Base-by-base conservation (phyloP, 2,329 filamentous ascomycete genomes). In the Biscogniauxia marginata region DNA sequence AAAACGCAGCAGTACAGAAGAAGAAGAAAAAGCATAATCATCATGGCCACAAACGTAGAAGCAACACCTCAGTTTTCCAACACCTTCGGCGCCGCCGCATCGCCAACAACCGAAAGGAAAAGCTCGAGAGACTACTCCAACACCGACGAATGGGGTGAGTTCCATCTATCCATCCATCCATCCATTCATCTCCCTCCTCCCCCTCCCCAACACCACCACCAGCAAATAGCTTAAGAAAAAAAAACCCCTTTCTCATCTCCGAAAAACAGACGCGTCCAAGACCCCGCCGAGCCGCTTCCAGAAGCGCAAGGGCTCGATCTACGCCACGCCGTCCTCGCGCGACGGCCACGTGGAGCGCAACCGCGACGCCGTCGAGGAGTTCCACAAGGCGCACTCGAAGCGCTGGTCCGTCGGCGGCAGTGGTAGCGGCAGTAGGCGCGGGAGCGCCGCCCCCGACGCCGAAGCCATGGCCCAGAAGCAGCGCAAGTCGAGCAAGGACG, bases 301-400 rank as follows among this genome's bases (percentile, higher is more conserved):
- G 72, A 87, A 87, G 74, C 82, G 84, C 67, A 84, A 86, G 72
- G 86, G 86, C 54, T 87, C 83, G 67, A 86, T 88, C 71, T 87
- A 85, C 69, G 83, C 84, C 48, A 89, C 86, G 7, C 85, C 84
- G 2, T 76, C 76, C 65, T 86, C 83, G 21, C 81, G 85, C 56
- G 86, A 89, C 70, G 85, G 84, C 18, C 84, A 87, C 67, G 75
- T 88, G 51, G 81, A 84, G 65, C 78, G 76, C 56, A 85, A 84
- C 68, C 81, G 82, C 50, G 69, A 71, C 55, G 68, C 68, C 53
- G 78, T 80, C 61, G 75, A 82, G 63, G 81, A 82, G 60, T 88
- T 85, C 71, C 81, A 85, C 69, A 82, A 84, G 59, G 86, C 81
- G 65, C 79, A 83, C 62, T 77, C 74, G 18, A 81, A 85, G 74